A percentile compares a stretch with the other conserved stretches of the same genome.
Evolutionary conservation across 2,329 filamentous ascomycete species (phyloP).

Genomic region (Lachnellula arida): DNA sequence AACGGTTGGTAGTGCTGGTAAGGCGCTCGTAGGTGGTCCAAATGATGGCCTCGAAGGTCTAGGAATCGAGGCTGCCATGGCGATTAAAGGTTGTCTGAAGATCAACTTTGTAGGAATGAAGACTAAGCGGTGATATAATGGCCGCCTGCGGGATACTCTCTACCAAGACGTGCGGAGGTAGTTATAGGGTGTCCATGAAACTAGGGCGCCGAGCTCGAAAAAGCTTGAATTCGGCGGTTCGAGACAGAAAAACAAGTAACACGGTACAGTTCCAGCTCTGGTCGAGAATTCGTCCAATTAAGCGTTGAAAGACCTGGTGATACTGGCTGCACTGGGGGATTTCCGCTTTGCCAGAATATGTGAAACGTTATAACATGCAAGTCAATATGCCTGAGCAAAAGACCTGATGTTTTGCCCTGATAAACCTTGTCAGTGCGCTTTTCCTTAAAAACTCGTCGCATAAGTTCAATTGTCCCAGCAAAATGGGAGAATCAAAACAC

Average conservation of each 20-base stretch:
- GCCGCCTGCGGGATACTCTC: constrained; percentile 14
- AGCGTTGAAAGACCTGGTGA: constrained; percentile 7
- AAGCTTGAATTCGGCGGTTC: constrained; percentile 15
- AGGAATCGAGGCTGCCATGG: constrained; percentile 35
- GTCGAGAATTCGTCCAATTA: constrained; percentile 17
- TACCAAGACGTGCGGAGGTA: constrained; percentile 13
- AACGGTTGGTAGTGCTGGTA: constrained; percentile 68
- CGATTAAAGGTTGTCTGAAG: constrained; percentile 1
- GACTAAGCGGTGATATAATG: constrained; percentile 14
- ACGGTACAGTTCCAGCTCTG: neutral
- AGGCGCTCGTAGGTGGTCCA: constrained; percentile 64
- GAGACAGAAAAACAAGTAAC: constrained; percentile 10
- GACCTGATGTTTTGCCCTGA: constrained; percentile 16
- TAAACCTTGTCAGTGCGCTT: constrained; percentile 22
- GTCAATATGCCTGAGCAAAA: constrained; percentile 27
- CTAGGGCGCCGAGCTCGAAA: constrained; percentile 9
- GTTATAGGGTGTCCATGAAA: constrained; percentile 25
- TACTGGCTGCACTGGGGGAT: constrained; percentile 6
- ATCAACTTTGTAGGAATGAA: constrained; percentile 1
- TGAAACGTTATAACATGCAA: constrained; percentile 28
- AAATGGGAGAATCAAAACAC: constrained; percentile 8
- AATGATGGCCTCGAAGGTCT: constrained; percentile 60
- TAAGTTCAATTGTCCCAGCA: neutral
- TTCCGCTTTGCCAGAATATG: constrained; percentile 13
- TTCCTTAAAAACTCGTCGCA: constrained; percentile 12